Evolutionary conservation across 805 yeast species (phyloP).

Genomic region (Spathaspora gorwiae): DNA sequence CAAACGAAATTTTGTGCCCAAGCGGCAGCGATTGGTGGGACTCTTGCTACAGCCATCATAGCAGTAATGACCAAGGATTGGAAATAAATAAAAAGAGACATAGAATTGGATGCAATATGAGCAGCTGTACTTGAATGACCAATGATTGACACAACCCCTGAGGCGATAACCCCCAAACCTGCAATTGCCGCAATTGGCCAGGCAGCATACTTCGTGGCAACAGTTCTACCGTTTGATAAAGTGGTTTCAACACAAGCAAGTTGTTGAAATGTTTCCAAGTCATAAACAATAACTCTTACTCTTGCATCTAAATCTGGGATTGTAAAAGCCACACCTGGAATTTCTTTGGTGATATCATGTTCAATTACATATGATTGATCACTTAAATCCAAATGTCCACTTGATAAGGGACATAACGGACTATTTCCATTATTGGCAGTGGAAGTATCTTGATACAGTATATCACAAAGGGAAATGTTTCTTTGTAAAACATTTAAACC

Average conservation of each 20-base stretch:
- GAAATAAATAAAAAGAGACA: conserved; percentile 88
- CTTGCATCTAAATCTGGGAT: conserved; percentile 94
- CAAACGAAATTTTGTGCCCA: conserved; percentile 97
- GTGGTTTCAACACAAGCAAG: conserved; percentile 92
- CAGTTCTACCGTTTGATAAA: conserved; percentile 85
- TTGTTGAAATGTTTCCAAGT: conserved; percentile 39
- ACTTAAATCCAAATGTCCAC: conserved; percentile 78
- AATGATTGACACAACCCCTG: conserved; percentile 79
- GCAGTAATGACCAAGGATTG: conserved; percentile 88
- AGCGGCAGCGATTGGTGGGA: conserved; percentile 96
- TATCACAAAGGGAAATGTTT: conserved; percentile 59
- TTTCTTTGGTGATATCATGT: conserved; percentile 37
- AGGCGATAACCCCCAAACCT: conserved; percentile 80
- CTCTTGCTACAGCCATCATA: conserved; percentile 89
- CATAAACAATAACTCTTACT: conserved; percentile 63
- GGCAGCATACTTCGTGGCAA: conserved; percentile 83
- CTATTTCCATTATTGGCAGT: background rate
- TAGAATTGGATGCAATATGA: conserved; percentile 94
- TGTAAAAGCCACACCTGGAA: conserved; percentile 84
- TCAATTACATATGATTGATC: conserved; percentile 44
- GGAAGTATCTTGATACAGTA: conserved; percentile 27
- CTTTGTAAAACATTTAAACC: conserved; percentile 63
- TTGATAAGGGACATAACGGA: conserved; percentile 72
- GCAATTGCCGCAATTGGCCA: conserved; percentile 96
- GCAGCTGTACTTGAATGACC: conserved; percentile 94